Evolutionary conservation across 345 rosid genomes (phyloP).

Genomic region (Schrenkiella parvula): DNA sequence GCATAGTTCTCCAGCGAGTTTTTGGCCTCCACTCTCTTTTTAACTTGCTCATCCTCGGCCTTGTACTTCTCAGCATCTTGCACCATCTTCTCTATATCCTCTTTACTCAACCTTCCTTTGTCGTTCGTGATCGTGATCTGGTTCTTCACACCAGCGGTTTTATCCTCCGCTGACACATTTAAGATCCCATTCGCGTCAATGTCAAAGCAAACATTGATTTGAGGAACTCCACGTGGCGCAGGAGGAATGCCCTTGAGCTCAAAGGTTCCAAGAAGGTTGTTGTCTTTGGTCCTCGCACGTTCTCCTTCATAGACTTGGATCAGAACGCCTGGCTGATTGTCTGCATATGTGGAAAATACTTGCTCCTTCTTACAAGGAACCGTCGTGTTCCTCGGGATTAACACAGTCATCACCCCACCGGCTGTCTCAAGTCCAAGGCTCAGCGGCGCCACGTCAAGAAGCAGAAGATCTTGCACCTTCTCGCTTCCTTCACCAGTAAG

Average conservation of each 20-base stretch:
- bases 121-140: conserved; percentile 46
- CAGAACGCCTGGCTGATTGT: conserved; percentile 42
- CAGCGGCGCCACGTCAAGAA: conserved; percentile 41
- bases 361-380: conserved; percentile 44
- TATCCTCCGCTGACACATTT: conserved; percentile 42
- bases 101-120: conserved; percentile 44
- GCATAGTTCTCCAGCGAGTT: conserved; percentile 43
- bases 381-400: conserved; percentile 45
- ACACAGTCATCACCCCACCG: conserved; percentile 44
- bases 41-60: conserved; percentile 44
- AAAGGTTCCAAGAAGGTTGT: conserved; percentile 45
- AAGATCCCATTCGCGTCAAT: conserved; percentile 44
- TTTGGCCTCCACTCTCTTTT: conserved; percentile 47
- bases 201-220: conserved; percentile 40
- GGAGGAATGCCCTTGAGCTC: conserved; percentile 48
- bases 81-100: conserved; percentile 44
- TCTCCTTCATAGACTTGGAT: conserved; percentile 51
- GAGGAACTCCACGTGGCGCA: conserved; percentile 48
- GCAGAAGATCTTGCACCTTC: conserved; percentile 43
- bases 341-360: conserved; percentile 42
- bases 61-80: conserved; percentile 46
- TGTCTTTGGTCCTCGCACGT: conserved; percentile 45
- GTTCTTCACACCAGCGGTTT: conserved; percentile 45
- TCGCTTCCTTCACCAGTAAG: conserved; percentile 43
- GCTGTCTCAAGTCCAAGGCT: conserved; percentile 49